Base-by-base conservation (phyloP, 1,284 basidiomycete genomes). In the Apiotrichum domesticum region DNA sequence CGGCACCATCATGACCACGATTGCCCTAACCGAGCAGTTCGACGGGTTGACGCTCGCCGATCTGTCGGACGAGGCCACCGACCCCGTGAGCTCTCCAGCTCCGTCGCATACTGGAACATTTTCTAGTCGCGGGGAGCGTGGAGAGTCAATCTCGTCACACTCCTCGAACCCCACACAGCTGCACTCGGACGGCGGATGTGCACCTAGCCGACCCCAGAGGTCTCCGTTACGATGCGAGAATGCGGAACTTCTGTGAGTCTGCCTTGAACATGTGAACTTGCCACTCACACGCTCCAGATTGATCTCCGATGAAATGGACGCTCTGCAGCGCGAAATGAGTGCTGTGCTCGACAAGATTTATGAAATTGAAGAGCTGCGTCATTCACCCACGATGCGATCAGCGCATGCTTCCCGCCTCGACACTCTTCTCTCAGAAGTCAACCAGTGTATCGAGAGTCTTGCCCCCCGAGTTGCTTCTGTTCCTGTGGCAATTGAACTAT, bases 311-410 rank as follows among this genome's bases (percentile, higher is more conserved):
- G 61, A 63, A 14, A 56, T 66, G 7, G 61, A 63, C 35, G 37
- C 49, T 13, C 57, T 68, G 14, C 63, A 60, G 29, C 46, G 40
- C 9, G 54, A 68, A 39, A 58, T 73, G 9, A 55, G 63, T 10
- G 41, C 48, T n/a, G 55, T 73, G 3, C 53, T 66, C 5, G 65
- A 67, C 37, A 56, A 61, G 41, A 66, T 71, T 40, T 73, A 67
- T 54, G 66, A 70, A 56, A 65, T 69, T 33, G 62, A 73, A 53
- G 71, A 73, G 52, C 54, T 72, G 3, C 67, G 72, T 14, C 71
- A 72, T 52, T 58, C 66, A 13, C 56, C 55, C 10, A 81, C 79
- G 45, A 81, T 73, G 42, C 79, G 72, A 64, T 79, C 78, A 59
- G 81, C 79, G 56, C 81, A 80, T 59, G 54, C 54, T 6, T 57